Evolutionary conservation across 2,329 filamentous ascomycete species (phyloP), one percentile per base, ranked within the genome.

Genomic region (Exophiala sideris): DNA sequence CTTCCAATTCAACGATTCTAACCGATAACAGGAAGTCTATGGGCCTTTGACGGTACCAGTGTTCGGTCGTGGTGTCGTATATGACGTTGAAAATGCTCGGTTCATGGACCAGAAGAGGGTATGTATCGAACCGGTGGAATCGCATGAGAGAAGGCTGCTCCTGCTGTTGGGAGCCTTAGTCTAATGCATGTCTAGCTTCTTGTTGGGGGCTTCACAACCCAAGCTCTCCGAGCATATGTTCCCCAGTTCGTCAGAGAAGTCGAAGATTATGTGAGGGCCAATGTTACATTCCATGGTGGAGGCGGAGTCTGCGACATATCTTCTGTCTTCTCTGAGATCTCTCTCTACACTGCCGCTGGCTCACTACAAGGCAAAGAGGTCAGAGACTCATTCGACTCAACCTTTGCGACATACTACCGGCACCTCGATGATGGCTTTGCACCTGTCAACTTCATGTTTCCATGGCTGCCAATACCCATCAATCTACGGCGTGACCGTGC

Each of bases 41-140:
- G 86, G 83, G 51, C 86, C 88, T 52, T 79, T 96, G 53, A 83
- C 79, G 20, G 84, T 81, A 5, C 82, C 82, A 41, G 82, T 85
- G 2, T 95, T 95, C 68, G 90, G 90, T 62, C 85, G 83, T 65
- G 86, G 91, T 73, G 90, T 95, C 21, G 88, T 95, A 50, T 95
- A 95, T 69, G 90, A 95, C 70, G 94, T 89, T 73, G 89, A 89
- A 39, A 95, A 95, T 70, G 79, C 89, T 54, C 95, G 95, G 74
- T 81, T 95, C 67, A 95, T 95, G 90, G 90, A 95, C 76, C 90
- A 95, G 78, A 95, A 95, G 79, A 94, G 92, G 83, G 88, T 91
- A 70, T 59, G 73, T 52, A 44, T 41, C 14, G 1, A 3, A 5
- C 1, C 24, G 3, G 24, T 2, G 24, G 24, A 3, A 29, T 29